Conservation (phyloP, 495 filamentous ascomycete genomes). For the Tuber microsphaerosporum region DNA sequence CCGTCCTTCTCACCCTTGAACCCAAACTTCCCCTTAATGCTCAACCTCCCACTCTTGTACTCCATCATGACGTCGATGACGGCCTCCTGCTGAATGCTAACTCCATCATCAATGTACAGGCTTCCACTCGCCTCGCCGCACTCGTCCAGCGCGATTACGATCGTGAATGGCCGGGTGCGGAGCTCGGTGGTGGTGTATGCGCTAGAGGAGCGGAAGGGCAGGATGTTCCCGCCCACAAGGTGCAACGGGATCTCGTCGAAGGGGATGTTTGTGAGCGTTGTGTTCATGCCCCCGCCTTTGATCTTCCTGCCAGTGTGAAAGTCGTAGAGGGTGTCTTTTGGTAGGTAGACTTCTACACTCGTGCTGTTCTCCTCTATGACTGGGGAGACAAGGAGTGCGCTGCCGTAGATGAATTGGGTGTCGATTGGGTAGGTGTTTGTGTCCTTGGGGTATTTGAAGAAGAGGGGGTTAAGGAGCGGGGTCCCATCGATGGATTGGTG, state of each 20-base stretch:
- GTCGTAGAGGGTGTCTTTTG: conserved; percentile 70
- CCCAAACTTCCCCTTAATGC: conserved; percentile 48
- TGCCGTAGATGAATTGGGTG: conserved; percentile 68
- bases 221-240: conserved; percentile 61
- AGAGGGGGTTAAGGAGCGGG: conserved; percentile 61
- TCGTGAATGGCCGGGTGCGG: conserved; percentile 59
- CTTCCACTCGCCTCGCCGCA: conserved; percentile 56
- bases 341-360: conserved; percentile 64
- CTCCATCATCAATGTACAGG: conserved; percentile 80
- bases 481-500: conserved; percentile 59
- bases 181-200: conserved; percentile 66
- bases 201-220: conserved; percentile 56
- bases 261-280: conserved; percentile 51
- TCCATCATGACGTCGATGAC: conserved; percentile 48
- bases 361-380: conserved; percentile 60
- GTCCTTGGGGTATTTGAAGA: conserved; percentile 65
- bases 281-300: conserved; percentile 50
- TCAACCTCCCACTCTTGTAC: conserved; percentile 44
- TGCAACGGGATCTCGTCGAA: conserved; percentile 66
- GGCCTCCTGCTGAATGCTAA: conserved; percentile 55
- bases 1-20: conserved; percentile 39
- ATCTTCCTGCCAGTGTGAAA: conserved; percentile 58
- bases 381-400: conserved; percentile 63
- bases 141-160: conserved; percentile 58
- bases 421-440: conserved; percentile 54